These are phyloP conservation scores for Lepraria neglecta DNA, from an alignment of 495 filamentous ascomycete species.

Conservation along the genomic window DNA sequence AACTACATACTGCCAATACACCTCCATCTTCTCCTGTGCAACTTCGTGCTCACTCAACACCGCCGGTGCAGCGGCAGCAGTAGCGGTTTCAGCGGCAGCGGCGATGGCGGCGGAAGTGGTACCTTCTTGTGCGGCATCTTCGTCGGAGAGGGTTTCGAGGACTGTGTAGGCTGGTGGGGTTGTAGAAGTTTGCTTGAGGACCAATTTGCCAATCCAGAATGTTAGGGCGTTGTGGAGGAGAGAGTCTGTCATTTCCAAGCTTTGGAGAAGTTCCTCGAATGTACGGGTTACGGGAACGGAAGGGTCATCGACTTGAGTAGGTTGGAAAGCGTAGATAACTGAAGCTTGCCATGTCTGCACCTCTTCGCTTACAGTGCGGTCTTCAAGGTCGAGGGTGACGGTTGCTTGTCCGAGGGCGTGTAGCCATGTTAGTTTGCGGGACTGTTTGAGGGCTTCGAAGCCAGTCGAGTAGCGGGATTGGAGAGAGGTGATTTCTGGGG, in stretches of 20 bases:
- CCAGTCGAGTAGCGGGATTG: conserved; percentile 65
- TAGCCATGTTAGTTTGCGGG: conserved; percentile 82
- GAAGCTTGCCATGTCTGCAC: conserved; percentile 85
- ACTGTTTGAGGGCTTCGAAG: conserved; percentile 73
- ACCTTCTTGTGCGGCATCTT: conserved; percentile 34
- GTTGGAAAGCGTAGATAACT: conserved; percentile 79
- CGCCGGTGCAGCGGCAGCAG: conserved; percentile 43
- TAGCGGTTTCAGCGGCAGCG: conserved; percentile 46
- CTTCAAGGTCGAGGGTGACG: conserved; percentile 75
- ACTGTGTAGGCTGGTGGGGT: conserved; percentile 50
- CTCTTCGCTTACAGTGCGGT: conserved; percentile 66
- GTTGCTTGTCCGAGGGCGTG: conserved; percentile 72
- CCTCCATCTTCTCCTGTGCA: conserved; percentile 67
- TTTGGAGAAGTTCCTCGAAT: conserved; percentile 53
- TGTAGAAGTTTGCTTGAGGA: conserved; percentile 55
- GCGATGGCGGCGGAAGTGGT: conserved; percentile 31
- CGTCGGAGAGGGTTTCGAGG: conserved; percentile 54
- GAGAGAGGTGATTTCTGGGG: conserved; percentile 52
- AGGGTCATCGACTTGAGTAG: conserved; percentile 32
- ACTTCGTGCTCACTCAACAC: conserved; percentile 43
- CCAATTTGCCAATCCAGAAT: conserved; percentile 79
- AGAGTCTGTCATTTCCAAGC: conserved; percentile 68
- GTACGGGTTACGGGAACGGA: conserved; percentile 44
- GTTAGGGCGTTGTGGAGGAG: conserved; percentile 70
- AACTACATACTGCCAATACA: conserved; percentile 86